phyloP scores from a whole-genome alignment of 768 basidiomycete species.

The Leccinum barrowsii region DNA sequence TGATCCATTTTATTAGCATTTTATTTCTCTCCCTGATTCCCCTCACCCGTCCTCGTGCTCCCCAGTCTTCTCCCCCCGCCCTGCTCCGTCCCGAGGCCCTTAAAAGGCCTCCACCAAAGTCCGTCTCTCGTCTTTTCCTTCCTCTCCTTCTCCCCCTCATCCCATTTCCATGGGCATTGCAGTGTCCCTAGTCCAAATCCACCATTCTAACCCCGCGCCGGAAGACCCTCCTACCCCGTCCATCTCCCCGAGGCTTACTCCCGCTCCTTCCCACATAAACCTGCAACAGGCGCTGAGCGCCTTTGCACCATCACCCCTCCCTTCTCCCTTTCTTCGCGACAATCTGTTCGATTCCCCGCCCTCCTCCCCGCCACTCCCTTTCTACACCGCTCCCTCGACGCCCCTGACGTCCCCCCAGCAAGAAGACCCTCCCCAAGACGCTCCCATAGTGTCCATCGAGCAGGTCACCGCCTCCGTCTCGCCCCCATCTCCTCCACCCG shows the following conservation, averaged over 20 bases:
- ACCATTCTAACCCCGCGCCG: conserved; percentile 18
- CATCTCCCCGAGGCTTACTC: conserved; percentile 11
- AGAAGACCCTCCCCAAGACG: conserved; percentile 32
- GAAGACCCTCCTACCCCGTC: conserved; percentile 12
- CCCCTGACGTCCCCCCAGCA: conserved; percentile 40
- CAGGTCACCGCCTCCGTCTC: conserved; percentile 15
- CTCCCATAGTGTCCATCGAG: conserved; percentile 18
- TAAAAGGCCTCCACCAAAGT: conserved; percentile 24
- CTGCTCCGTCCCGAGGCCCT: conserved; percentile 20
- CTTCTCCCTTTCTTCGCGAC: conserved; percentile 34
- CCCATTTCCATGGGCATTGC: conserved; percentile 26
- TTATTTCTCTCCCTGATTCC: conserved; percentile 12
- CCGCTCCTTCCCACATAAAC: conserved; percentile 34
- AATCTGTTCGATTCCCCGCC: conserved; percentile 37
- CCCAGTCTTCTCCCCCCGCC: conserved; percentile 27
- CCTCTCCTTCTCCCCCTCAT: conserved; percentile 7
- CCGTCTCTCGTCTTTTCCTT: conserved; percentile 8
- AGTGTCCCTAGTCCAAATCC: conserved; percentile 33
- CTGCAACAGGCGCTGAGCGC: conserved; percentile 32
- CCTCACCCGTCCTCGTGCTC: conserved; percentile 28
- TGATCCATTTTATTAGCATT: conserved; percentile 6
- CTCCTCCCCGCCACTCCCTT: conserved; percentile 38
- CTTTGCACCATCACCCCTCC: conserved; percentile 28
- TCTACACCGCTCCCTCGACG: conserved; percentile 48
- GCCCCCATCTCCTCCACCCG: conserved; percentile 26